Evolutionary conservation across 495 filamentous ascomycete genomes (phyloP).

Genomic region (Annulohypoxylon stygium): DNA sequence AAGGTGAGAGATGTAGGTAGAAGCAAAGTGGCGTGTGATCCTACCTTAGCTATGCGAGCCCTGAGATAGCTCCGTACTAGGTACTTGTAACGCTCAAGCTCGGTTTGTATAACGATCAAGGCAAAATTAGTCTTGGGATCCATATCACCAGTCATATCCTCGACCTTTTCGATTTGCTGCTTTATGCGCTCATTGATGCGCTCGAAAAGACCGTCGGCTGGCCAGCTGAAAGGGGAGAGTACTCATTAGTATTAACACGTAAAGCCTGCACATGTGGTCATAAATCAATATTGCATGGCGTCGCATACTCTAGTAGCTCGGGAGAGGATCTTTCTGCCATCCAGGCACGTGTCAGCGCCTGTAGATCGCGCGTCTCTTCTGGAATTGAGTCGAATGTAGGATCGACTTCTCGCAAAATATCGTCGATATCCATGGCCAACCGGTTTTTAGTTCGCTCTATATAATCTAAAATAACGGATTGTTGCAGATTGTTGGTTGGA

Average conservation of each 20-base stretch:
- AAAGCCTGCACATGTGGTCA: background rate
- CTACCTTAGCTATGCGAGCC: slow-evolving; percentile 83
- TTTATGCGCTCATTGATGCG: slow-evolving; percentile 82
- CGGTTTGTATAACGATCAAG: slow-evolving; percentile 95
- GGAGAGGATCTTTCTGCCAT: slow-evolving; percentile 89
- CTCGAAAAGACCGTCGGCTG: slow-evolving; percentile 67
- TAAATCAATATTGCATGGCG: background rate
- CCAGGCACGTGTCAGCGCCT: slow-evolving; percentile 91
- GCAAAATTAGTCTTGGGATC: slow-evolving; percentile 90
- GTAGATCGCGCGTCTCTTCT: slow-evolving; percentile 80
- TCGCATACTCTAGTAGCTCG: slow-evolving; percentile 72
- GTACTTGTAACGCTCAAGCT: slow-evolving; percentile 93
- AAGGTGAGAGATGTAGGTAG: background rate
- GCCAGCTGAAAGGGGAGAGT: slow-evolving; percentile 59
- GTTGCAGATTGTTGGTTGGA: background rate
- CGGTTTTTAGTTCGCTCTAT: background rate
- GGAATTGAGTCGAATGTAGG: slow-evolving; percentile 66
- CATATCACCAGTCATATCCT: slow-evolving; percentile 81
- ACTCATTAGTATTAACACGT: slow-evolving; percentile 32
- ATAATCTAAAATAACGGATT: background rate
- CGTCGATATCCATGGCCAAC: slow-evolving; percentile 82
- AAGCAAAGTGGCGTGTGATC: slow-evolving; percentile 1
- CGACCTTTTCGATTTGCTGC: slow-evolving; percentile 75
- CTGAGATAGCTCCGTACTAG: slow-evolving; percentile 87
- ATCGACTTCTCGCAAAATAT: slow-evolving; percentile 87